These are phyloP conservation scores for Exophiala aquamarina DNA, from an alignment of 2,329 filamentous ascomycete genomes.

Conservation along the genomic window DNA sequence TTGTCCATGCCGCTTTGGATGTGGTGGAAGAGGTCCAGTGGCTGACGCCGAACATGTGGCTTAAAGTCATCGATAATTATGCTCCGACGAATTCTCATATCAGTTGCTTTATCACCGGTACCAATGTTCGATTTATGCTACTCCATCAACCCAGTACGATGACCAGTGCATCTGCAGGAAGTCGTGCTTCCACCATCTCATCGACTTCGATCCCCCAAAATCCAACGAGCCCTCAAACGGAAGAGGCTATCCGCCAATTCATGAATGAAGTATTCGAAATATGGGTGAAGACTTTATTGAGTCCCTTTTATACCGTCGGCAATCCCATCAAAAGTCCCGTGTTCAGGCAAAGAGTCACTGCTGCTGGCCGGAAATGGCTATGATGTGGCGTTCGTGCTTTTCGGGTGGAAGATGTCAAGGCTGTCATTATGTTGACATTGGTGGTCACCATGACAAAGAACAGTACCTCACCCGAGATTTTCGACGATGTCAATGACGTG, in stretches of 20 bases:
- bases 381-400: too few relatives aligned
- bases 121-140: slow-evolving; percentile 90
- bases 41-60: slow-evolving; percentile 84
- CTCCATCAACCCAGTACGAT: slow-evolving; percentile 73
- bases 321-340: slow-evolving; percentile 83
- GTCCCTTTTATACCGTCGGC: slow-evolving; percentile 85
- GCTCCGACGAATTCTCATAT: slow-evolving; percentile 81
- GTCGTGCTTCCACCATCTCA: slow-evolving; percentile 38
- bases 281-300: slow-evolving; percentile 97
- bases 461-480: not conserved
- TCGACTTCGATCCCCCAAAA: slow-evolving; percentile 76
- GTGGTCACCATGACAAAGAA: not conserved
- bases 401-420: too few relatives aligned
- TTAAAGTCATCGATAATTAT: slow-evolving; percentile 96
- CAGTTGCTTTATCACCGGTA: slow-evolving; percentile 89
- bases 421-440: slow-evolving; percentile 10
- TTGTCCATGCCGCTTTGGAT: slow-evolving; percentile 89
- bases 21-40: slow-evolving; percentile 97
- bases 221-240: slow-evolving; percentile 83
- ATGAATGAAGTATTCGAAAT: slow-evolving; percentile 94
- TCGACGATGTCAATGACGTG: too few relatives aligned
- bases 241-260: slow-evolving; percentile 93
- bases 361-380: slow-evolving; percentile 89
- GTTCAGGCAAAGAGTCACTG: slow-evolving; percentile 77
- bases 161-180: slow-evolving; percentile 36